These are phyloP conservation scores for Pichia insulana DNA, from an alignment of 805 yeast species.

Conservation along the genomic window DNA sequence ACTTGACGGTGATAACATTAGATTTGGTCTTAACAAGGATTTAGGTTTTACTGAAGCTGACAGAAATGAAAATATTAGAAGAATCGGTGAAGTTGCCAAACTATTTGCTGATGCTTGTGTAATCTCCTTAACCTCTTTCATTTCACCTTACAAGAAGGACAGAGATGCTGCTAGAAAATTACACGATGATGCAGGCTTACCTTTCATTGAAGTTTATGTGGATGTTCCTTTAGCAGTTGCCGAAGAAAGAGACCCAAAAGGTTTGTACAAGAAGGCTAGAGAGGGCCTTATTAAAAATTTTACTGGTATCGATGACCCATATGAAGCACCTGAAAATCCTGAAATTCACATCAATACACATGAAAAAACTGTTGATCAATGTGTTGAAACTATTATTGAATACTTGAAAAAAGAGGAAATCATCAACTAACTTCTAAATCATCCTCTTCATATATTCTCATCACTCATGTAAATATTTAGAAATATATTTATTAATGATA, in stretches of 20 bases:
- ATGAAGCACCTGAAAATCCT: slow-evolving; percentile 82
- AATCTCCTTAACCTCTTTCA: slow-evolving; percentile 83
- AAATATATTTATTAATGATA: background rate
- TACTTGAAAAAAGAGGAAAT: slow-evolving; percentile 36
- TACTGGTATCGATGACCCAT: slow-evolving; percentile 94
- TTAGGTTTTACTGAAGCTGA: slow-evolving; percentile 87
- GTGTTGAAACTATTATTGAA: slow-evolving; percentile 62
- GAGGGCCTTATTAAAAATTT: slow-evolving; percentile 90
- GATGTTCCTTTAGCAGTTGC: slow-evolving; percentile 94
- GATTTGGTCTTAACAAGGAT: slow-evolving; percentile 93
- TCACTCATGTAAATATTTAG: background rate
- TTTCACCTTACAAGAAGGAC: slow-evolving; percentile 82
- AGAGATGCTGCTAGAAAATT: slow-evolving; percentile 79
- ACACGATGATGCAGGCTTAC: slow-evolving; percentile 65
- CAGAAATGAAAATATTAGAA: slow-evolving; percentile 89
- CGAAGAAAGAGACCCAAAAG: slow-evolving; percentile 96
- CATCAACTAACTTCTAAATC: background rate
- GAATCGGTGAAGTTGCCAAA: slow-evolving; percentile 91
- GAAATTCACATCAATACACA: slow-evolving; percentile 78
- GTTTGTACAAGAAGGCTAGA: slow-evolving; percentile 92
- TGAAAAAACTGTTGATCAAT: slow-evolving; percentile 64
- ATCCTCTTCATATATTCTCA: background rate
- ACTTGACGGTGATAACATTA: slow-evolving; percentile 87
- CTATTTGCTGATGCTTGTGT: slow-evolving; percentile 89
- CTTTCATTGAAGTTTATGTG: slow-evolving; percentile 84